Evolutionary conservation across 768 basidiomycete genomes (phyloP), one percentile per base, ranked within the genome.

Genomic region (Russula sp.): DNA sequence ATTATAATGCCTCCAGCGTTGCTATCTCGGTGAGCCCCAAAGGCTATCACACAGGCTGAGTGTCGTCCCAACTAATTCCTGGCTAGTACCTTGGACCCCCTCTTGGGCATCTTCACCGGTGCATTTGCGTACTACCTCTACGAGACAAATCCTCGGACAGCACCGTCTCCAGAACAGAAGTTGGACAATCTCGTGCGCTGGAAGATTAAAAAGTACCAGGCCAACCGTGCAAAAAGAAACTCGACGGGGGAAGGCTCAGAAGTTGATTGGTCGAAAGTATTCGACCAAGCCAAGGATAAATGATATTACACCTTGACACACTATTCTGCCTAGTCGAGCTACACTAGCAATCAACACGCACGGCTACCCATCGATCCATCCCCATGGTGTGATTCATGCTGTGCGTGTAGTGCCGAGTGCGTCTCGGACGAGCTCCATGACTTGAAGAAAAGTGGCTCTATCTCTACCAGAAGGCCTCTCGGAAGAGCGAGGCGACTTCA

Each of bases 61-160:
- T 10, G 4, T 34, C 14, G 42, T 20, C 43, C 48, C 25, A 49
- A 65, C 64, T 54, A 68, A 59, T 22, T 35, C 13, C 54, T 46
- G 43, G 43, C 42, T 63, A 93, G 90, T 32, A 70, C 79, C 1
- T 67, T 90, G 5, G 91, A 93, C 72, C 84, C 87, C 5, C 59
- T 89, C 16, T 73, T 93, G 43, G 91, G 90, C 7, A 73, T 91
- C 56, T 85, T 90, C 69, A 91, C 90, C 1, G 91, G 91, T 13
- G 71, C 82, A 43, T 73, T 91, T 46, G 91, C 91, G 6, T 93
- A 84, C 71, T 85, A 89, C 70, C 81, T 93, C 41, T 82, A 88
- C 71, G 90, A 93, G 70, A 86, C 77, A 34, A 83, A 93, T 72
- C 91, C 90, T 6, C 83, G 90, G 42, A 88, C 84, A 5, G 84